These are phyloP conservation scores for Euclidium syriacum DNA, from an alignment of 345 rosid species.

Conservation along the genomic window DNA sequence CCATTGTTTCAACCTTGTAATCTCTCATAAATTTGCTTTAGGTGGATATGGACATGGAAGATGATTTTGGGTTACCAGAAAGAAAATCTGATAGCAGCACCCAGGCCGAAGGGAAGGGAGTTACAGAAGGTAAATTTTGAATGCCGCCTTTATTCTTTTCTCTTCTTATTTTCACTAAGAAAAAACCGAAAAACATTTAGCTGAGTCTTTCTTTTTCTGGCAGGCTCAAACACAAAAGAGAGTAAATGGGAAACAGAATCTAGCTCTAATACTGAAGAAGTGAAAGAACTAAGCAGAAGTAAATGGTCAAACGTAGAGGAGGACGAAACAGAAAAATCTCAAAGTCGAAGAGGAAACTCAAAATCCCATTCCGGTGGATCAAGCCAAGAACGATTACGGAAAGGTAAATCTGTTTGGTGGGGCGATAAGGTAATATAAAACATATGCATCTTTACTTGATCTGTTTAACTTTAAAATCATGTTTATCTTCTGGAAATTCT, in stretches of 20 bases:
- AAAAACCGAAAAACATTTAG: neutral
- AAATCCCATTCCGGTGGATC: conserved; percentile 50
- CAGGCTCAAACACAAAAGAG: conserved; percentile 34
- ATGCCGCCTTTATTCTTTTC: neutral
- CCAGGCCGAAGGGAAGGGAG: conserved; percentile 30
- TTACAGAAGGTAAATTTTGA: conserved; percentile 38
- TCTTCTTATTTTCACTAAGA: neutral
- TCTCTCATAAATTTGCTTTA: conserved; percentile 32
- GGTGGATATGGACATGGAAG: conserved; percentile 98
- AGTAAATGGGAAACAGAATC: conserved; percentile 49
- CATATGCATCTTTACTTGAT: neutral
- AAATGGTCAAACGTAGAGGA: conserved; percentile 84
- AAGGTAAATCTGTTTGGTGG: conserved; percentile 77
- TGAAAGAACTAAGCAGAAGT: conserved; percentile 68
- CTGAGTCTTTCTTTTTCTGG: neutral
- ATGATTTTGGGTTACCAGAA: conserved; percentile 48
- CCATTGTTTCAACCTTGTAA: neutral
- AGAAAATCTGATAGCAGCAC: conserved; percentile 31
- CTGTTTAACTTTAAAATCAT: neutral
- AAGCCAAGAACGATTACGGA: conserved; percentile 40
- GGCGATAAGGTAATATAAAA: conserved; percentile 75
- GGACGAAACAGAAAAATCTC: conserved; percentile 41
- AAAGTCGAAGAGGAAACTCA: conserved; percentile 29
- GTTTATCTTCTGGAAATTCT: neutral
- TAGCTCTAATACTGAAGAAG: conserved; percentile 36